phyloP scores from a whole-genome alignment of 345 rosid species.

The Microcos paniculata region DNA sequence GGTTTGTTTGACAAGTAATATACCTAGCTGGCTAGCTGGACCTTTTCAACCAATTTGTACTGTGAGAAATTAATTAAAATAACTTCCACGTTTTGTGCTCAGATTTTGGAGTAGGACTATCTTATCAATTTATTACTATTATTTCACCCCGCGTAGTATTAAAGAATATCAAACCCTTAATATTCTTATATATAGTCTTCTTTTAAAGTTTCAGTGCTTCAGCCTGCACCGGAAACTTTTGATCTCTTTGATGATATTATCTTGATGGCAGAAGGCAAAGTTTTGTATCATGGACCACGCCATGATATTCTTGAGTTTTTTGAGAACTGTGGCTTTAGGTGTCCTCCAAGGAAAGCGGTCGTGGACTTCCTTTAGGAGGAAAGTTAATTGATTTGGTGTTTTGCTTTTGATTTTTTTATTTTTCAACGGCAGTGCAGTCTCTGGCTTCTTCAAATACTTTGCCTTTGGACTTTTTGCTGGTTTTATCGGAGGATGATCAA shows the following conservation, averaged over 20 bases:
- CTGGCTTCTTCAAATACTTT: background rate
- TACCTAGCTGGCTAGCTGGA: too few species aligned
- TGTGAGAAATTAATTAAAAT: too few species aligned
- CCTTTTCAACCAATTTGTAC: too few species aligned
- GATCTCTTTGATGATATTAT: slow-evolving; percentile 65
- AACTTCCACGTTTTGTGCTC: too few species aligned
- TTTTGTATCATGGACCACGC: slow-evolving; percentile 63
- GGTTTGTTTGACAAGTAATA: too few species aligned
- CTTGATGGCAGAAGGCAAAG: slow-evolving; percentile 60
- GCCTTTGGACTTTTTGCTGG: background rate
- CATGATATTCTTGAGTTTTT: slow-evolving; percentile 36
- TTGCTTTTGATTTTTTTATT: background rate
- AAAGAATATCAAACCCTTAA: too few species aligned
- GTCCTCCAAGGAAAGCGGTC: slow-evolving; percentile 64
- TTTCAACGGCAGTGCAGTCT: background rate
- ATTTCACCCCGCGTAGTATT: too few species aligned
- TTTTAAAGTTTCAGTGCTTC: slow-evolving; percentile 68
- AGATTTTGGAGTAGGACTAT: too few species aligned
- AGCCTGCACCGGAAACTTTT: slow-evolving; percentile 67
- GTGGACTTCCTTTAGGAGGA: slow-evolving; percentile 74
- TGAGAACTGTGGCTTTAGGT: slow-evolving; percentile 57
- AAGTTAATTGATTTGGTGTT: background rate
- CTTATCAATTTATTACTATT: too few species aligned
- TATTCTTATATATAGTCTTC: too few species aligned
- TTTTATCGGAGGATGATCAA: slow-evolving; percentile 59